Evolutionary conservation across 176 grass and related monocot species (phyloP).

Genomic region (Stipa capillata): DNA sequence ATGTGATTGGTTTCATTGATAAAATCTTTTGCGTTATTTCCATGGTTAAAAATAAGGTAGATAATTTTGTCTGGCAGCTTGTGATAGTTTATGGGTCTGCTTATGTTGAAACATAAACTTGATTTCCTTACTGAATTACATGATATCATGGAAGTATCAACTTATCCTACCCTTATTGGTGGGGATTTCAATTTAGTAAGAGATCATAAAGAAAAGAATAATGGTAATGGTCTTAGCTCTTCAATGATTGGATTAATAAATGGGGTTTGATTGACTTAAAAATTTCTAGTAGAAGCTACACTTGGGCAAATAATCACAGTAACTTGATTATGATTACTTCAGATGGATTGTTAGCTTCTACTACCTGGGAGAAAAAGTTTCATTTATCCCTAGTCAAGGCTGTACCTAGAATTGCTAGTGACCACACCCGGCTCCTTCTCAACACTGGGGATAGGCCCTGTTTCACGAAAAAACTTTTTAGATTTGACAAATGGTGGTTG

Average conservation of each 20-base stretch:
- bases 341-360: neutral
- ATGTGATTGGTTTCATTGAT: too few species aligned
- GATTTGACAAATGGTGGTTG: neutral
- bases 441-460: accelerated
- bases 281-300: neutral
- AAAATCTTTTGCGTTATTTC: too few species aligned
- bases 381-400: accelerated
- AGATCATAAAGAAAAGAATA: neutral
- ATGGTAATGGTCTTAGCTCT: accelerated
- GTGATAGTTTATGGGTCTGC: too few species aligned
- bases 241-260: neutral
- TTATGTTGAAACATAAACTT: too few species aligned
- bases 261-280: accelerated
- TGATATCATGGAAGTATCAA: neutral
- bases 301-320: neutral
- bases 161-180: neutral
- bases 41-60: too few species aligned
- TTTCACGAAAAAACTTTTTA: neutral
- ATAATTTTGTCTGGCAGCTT: too few species aligned
- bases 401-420: neutral
- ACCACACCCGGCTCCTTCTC: neutral
- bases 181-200: neutral
- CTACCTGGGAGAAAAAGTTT: neutral
- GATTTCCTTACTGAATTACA: neutral
- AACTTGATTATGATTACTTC: neutral